A percentile compares a stretch with the other conserved stretches of the same genome.
Evolutionary conservation across 2,329 filamentous ascomycete species (phyloP).

Genomic region (Alternaria consortialis): DNA sequence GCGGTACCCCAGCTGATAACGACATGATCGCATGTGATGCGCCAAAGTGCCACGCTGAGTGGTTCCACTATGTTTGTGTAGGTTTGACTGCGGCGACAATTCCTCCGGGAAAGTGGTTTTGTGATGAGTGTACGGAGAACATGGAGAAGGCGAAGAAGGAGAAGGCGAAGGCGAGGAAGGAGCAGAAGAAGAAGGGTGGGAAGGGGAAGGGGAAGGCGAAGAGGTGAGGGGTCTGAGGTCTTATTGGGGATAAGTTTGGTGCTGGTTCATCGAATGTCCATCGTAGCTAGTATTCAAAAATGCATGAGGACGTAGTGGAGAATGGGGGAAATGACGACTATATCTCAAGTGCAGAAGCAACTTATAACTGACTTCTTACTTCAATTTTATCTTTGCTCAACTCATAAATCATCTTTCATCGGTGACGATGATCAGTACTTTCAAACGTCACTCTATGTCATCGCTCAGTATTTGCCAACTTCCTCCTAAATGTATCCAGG

Average conservation of each 20-base stretch:
- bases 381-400: background rate
- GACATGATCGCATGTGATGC: constrained; percentile 14
- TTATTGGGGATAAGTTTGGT: background rate
- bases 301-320: background rate
- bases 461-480: no score
- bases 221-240: background rate
- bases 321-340: background rate
- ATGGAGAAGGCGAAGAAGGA: background rate
- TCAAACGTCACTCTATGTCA: no score
- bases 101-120: constrained; percentile 7
- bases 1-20: background rate
- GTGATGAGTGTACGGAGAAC: constrained; percentile 1
- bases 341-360: background rate
- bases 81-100: constrained; percentile 6
- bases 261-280: background rate
- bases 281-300: background rate
- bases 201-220: background rate
- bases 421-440: no score
- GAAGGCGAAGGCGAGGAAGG: background rate
- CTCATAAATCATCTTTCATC: no score
- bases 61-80: constrained; percentile 13
- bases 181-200: background rate
- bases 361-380: background rate
- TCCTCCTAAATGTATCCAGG: no score
- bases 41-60: background rate